These are phyloP conservation scores for Aspergillus novofumigatus DNA, from an alignment of 2,329 filamentous ascomycete genomes.

Conservation along the genomic window DNA sequence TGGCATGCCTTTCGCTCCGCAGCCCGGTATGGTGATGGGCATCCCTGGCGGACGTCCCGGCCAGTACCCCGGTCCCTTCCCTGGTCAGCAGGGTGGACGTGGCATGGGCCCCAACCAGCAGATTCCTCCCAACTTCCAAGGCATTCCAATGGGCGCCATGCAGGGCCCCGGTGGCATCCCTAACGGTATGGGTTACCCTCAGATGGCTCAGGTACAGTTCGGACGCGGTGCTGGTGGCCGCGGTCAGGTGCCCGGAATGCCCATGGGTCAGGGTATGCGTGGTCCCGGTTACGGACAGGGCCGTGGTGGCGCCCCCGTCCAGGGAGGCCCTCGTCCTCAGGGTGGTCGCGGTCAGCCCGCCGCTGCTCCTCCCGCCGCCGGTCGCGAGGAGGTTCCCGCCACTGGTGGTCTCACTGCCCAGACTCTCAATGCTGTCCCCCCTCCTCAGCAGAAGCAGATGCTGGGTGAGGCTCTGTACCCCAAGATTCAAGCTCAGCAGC, in stretches of 20 bases:
- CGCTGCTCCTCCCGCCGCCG: constrained; percentile 30
- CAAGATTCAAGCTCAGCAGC: constrained; percentile 93
- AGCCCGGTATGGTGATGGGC: constrained; percentile 53
- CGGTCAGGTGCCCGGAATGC: constrained; percentile 65
- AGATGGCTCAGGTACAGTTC: constrained; percentile 75
- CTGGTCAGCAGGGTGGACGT: constrained; percentile 80
- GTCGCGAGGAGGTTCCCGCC: constrained; percentile 34
- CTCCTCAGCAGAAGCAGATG: constrained; percentile 94
- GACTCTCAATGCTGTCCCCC: constrained; percentile 50
- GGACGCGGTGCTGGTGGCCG: constrained; percentile 66
- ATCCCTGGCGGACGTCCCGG: constrained; percentile 78
- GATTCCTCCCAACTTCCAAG: constrained; percentile 82
- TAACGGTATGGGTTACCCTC: constrained; percentile 75
- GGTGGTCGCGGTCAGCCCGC: constrained; percentile 41
- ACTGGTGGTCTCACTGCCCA: constrained; percentile 46
- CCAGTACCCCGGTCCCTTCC: constrained; percentile 78
- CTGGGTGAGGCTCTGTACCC: constrained; percentile 97
- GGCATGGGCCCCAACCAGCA: constrained; percentile 78
- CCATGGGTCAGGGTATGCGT: constrained; percentile 56
- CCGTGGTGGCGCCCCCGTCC: constrained; percentile 42
- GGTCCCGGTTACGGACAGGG: constrained; percentile 44
- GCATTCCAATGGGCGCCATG: constrained; percentile 56
- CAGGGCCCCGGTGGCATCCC: constrained; percentile 64
- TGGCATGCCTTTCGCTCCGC: constrained; percentile 58
- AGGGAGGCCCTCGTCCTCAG: constrained; percentile 35